Evolutionary conservation across 805 yeast species (phyloP), one percentile per base, ranked within the genome.

Genomic region (Starmerella etchellsii): DNA sequence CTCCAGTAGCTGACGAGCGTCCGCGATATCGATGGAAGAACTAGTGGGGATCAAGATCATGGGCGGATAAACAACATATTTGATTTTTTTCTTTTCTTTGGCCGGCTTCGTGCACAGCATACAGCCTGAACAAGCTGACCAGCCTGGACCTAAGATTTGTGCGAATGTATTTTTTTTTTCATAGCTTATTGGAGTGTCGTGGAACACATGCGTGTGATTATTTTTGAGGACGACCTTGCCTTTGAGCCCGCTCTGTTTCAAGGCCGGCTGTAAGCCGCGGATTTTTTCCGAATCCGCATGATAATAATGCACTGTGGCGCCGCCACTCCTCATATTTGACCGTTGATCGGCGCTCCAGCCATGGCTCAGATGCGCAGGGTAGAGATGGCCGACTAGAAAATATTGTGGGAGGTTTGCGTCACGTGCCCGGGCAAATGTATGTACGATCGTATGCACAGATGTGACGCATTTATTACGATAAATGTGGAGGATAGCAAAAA

Each of bases 1-100:
- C 30, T 42, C 41, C 44, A 63, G 46, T 22, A 42, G 34, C 2
- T 19, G 15, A 1, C 37, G 29, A 2, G 42, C 51, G 2, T 19
- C 15, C 5, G 21, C 29, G 3, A 4, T 20, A 4, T 16, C 19
- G 16, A 22, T 24, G 44, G 71, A 68, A 0, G 78, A 64, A 3
- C 60, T 64, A 0, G 70, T 54, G 31, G 73, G 68, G 30, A 81
- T 67, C 9, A 81, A 61, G 1, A 79, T 57, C 69, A 81, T 57
- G 0, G 93, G 91, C 1, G 76, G 73, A 53, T 81, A 81, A 0
- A 78, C 46, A 0, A 78, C 64, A 67, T 75, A 80, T 49, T 31
- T 42, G 19, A 24, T 7, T 13, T 18, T 14, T 20, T 32, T 9
- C 11, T 6, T 25, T 2, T 21, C 10, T 11, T 20, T 19, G 19